Evolutionary conservation across 176 grass and related monocot genomes (phyloP), one percentile per base, ranked within the genome.

Genomic region (Alopecurus myosuroides): DNA sequence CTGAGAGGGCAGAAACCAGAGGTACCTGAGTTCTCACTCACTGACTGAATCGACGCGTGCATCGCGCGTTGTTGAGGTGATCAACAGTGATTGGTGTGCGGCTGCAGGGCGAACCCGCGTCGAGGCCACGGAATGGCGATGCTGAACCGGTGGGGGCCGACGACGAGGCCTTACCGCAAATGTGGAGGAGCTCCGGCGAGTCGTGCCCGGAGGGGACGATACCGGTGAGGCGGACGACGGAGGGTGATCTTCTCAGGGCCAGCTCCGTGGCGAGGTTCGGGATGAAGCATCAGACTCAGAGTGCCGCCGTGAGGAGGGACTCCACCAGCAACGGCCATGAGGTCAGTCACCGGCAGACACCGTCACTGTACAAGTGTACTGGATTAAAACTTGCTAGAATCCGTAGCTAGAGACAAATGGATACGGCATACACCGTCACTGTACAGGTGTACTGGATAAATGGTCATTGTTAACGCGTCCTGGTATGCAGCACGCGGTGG

Each of bases 401-500:
- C 33, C 0, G 1, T 34, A 36, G 28, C 46, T 40, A 50, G 77
- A 70, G 33, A 17, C 77, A 81, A 6, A 33, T 9, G 3, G 63
- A 46, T 52, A 55, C 26, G 37, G 74, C 74, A 18, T 1, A 51
- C 37, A 56, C 64, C 62, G 30, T 35, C 13, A 45, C n/a, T 28
- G 13, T 45, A 17, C 69, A 7, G 18, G 15, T 66, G 58, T 28
- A 41, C 37, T 2, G 42, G 34, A 44, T 45, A 72, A 70, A 55
- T 58, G 49, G 36, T 46, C 37, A 36, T 25, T 30, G 61, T 5
- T 64, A 9, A 33, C 19, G 17, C 36, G 74, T 51, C 25, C 33
- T 20, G 15, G 37, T 6, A 20, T 74, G 82, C 89, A 98, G 97
- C 97, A 98, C 84, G 97, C 97, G 36, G 91, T 98, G 36, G 97